These are phyloP conservation scores for Yamadazyma pseudoaaseri DNA, from an alignment of 1,139 yeast genomes.

Conservation along the genomic window DNA sequence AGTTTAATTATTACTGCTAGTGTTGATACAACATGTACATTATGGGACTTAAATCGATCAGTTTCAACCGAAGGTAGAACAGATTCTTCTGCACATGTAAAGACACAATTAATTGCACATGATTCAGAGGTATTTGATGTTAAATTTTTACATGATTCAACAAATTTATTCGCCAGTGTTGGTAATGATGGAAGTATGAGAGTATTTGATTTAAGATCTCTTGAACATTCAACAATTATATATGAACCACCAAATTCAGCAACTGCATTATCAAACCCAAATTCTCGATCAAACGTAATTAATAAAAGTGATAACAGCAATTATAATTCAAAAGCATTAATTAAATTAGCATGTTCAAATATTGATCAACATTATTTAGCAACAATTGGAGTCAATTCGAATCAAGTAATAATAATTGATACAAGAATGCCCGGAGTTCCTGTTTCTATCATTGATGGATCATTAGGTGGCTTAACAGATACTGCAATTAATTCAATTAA, in stretches of 20 bases:
- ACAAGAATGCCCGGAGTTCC: conserved; percentile 89
- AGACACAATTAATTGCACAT: conserved; percentile 94
- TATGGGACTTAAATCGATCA: conserved; percentile 74
- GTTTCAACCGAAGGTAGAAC: conserved; percentile 18
- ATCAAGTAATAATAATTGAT: conserved; percentile 69
- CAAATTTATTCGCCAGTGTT: conserved; percentile 84
- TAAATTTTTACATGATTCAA: conserved; percentile 71
- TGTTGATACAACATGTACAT: conserved; percentile 94
- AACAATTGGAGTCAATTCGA: conserved; percentile 72
- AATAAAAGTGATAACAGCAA: conserved; percentile 7
- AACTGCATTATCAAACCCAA: conserved; percentile 24
- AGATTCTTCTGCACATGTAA: conserved; percentile 66
- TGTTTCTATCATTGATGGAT: conserved; percentile 65
- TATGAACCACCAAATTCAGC: conserved; percentile 53
- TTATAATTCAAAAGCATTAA: conserved; percentile 55
- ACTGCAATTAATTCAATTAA: conserved; percentile 65
- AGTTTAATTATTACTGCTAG: conserved; percentile 77
- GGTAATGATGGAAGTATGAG: conserved; percentile 96
- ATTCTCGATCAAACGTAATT: conserved; percentile 8
- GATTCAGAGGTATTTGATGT: conserved; percentile 96
- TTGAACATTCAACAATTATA: conserved; percentile 92
- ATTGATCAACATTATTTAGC: conserved; percentile 79
- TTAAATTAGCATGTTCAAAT: conserved; percentile 76
- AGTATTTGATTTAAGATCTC: conserved; percentile 81
- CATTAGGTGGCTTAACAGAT: conserved; percentile 46